Evolutionary conservation across 2,329 filamentous ascomycete species (phyloP), one percentile per base, ranked within the genome.

Genomic region (Cladobotryum protrusum): DNA sequence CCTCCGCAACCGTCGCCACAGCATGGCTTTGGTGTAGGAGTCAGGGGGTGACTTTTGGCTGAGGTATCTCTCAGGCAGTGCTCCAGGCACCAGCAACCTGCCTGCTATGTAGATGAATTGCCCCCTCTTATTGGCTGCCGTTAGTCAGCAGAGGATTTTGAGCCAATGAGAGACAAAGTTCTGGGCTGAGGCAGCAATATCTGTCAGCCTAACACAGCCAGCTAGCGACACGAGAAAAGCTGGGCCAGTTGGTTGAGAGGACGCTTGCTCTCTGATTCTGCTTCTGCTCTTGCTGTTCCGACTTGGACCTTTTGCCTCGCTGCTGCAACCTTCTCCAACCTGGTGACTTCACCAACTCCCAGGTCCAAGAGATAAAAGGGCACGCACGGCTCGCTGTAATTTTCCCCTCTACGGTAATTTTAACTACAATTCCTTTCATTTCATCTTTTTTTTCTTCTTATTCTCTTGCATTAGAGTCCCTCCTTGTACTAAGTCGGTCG

Each of bases 111-210:
- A 62, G 29, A 44, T 13, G 17, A 32, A 14, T 33, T 20, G 4
- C n/a, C 19, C 3, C 1, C 35, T 54, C 35, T 63, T 48, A 68
- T 68, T 68, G 65, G 66, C 33, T 11, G 5, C 8, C 4, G 46
- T 60, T 61, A 58, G 59, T 63, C 57, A 63, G 56, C 59, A 48
- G 14, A 12, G 34, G 5, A 14, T 3, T 34, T 43, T 5, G 48
- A 43, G 49, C 65, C 65, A 67, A 67, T 67, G 52, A 59, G 57
- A 54, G 45, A 33, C 51, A 46, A 57, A 61, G 46, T 64, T 62
- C 40, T 60, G 60, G 63, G 63, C 63, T 67, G 64, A 67, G 64
- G 65, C 64, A 67, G 60, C 64, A 67, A 65, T 56, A 45, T 48
- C 34, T 42, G 50, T 50, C 46, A 45, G 50, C 47, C 50, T 45